Percentiles rank a stretch among this genome's conserved stretches.
Evolutionary conservation across 2,329 filamentous ascomycete genomes (phyloP).

Genomic region (Didymella glomerata): DNA sequence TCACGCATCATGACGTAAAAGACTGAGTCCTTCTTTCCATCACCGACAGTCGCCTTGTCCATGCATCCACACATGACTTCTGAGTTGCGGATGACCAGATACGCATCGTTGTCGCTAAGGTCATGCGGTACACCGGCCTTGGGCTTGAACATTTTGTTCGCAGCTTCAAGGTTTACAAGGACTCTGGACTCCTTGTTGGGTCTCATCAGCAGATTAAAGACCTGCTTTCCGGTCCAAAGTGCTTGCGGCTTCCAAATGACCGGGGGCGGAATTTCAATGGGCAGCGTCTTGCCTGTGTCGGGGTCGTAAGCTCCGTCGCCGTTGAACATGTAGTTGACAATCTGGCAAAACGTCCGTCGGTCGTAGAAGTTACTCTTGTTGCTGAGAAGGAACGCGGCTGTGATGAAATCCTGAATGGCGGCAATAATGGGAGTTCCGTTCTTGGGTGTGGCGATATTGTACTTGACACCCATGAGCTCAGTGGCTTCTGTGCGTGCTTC

Average conservation of each 20-base stretch:
- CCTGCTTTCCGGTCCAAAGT: conserved; percentile 96
- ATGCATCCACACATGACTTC: conserved; percentile 97
- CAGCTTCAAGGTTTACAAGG: conserved; percentile 89
- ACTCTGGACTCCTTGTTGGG: conserved; percentile 86
- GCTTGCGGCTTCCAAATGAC: conserved; percentile 84
- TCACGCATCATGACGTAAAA: conserved; percentile 97
- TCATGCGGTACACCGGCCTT: conserved; percentile 75
- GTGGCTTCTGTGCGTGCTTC: conserved; percentile 95
- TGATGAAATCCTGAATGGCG: conserved; percentile 99
- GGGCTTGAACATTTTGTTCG: conserved; percentile 82
- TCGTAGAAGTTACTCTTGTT: conserved; percentile 94
- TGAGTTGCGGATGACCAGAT: conserved; percentile 92
- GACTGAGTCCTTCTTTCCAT: conserved; percentile 96
- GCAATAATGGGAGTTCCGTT: conserved; percentile 98
- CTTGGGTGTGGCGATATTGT: conserved; percentile 94
- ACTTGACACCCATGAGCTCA: conserved; percentile 96
- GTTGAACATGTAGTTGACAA: conserved; percentile 94
- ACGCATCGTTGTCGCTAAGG: conserved; percentile 77
- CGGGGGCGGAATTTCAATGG: conserved; percentile 85
- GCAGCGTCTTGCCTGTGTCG: conserved; percentile 59
- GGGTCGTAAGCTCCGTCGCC: conserved; percentile 64
- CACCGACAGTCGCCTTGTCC: conserved; percentile 97
- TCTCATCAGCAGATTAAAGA: conserved; percentile 90
- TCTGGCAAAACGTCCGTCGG: conserved; percentile 84
- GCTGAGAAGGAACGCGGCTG: conserved; percentile 88